These are phyloP conservation scores for Fusarium foetens DNA, from an alignment of 2,329 filamentous ascomycete genomes.

Conservation along the genomic window DNA sequence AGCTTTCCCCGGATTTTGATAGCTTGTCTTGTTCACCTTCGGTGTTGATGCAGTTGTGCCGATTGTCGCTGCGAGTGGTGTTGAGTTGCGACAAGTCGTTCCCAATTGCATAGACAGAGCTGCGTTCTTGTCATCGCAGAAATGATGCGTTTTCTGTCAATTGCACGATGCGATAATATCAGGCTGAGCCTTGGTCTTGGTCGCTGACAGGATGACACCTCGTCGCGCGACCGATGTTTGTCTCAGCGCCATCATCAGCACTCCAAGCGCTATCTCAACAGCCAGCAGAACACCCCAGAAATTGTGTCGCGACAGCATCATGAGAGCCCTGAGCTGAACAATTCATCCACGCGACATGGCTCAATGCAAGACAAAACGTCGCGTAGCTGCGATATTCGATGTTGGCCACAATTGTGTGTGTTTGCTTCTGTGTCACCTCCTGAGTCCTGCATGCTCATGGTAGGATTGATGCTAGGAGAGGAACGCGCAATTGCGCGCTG, in stretches of 20 bases:
- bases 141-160: accelerated
- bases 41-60: background rate
- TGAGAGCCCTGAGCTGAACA: background rate
- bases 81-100: accelerated
- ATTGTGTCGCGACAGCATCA: background rate
- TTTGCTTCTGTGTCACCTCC: background rate
- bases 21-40: background rate
- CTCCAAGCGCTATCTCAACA: background rate
- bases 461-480: background rate
- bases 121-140: accelerated
- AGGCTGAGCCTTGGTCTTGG: accelerated
- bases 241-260: background rate
- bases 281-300: too few relatives aligned
- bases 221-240: accelerated
- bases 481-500: background rate
- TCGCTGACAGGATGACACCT: background rate
- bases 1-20: background rate
- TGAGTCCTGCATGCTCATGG: background rate
- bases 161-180: accelerated
- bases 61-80: background rate
- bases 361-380: accelerated
- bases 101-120: accelerated
- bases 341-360: accelerated
- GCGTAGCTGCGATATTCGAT: background rate
- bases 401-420: background rate